These are phyloP conservation scores for Thelonectria rubi DNA, from an alignment of 2,329 filamentous ascomycete genomes.

Conservation along the genomic window DNA sequence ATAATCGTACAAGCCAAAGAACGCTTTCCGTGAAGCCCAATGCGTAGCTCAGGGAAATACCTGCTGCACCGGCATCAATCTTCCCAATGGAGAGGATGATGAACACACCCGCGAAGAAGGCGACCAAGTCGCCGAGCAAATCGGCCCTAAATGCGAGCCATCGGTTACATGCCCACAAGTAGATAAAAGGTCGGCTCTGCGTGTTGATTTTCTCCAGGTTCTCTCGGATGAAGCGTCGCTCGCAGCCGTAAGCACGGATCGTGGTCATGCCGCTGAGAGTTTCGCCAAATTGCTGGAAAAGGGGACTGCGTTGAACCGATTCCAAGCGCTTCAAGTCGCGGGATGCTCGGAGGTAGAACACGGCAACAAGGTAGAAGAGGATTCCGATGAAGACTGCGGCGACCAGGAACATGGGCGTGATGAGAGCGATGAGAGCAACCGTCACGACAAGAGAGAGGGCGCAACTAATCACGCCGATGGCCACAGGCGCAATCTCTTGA, in stretches of 20 bases:
- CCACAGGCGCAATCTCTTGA: conserved; percentile 92
- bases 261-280: conserved; percentile 94
- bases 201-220: conserved; percentile 89
- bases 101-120: conserved; percentile 93
- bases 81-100: conserved; percentile 83
- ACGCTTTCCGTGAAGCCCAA: conserved; percentile 98
- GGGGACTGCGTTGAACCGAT: conserved; percentile 89
- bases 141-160: conserved; percentile 96
- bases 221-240: conserved; percentile 90
- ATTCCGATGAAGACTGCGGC: conserved; percentile 85
- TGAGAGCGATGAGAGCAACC: conserved; percentile 82
- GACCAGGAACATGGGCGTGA: conserved; percentile 91
- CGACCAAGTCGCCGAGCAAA: conserved; percentile 86
- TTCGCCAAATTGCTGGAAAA: conserved; percentile 98
- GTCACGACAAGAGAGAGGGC: conserved; percentile 79
- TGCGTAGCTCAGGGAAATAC: conserved; percentile 93
- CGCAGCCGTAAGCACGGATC: conserved; percentile 94
- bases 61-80: conserved; percentile 90
- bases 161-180: conserved; percentile 94
- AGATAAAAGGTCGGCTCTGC: conserved; percentile 93
- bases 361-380: conserved; percentile 83
- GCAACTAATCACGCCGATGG: conserved; percentile 77
- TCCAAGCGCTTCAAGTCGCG: conserved; percentile 94
- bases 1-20: conserved; percentile 93
- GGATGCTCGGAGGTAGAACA: conserved; percentile 92